A percentile compares a stretch with the other conserved stretches of the same genome.
These are phyloP conservation scores for Saccharomyces hybrid DNA, from an alignment of 1,139 yeast species.

Conservation along the genomic window DNA sequence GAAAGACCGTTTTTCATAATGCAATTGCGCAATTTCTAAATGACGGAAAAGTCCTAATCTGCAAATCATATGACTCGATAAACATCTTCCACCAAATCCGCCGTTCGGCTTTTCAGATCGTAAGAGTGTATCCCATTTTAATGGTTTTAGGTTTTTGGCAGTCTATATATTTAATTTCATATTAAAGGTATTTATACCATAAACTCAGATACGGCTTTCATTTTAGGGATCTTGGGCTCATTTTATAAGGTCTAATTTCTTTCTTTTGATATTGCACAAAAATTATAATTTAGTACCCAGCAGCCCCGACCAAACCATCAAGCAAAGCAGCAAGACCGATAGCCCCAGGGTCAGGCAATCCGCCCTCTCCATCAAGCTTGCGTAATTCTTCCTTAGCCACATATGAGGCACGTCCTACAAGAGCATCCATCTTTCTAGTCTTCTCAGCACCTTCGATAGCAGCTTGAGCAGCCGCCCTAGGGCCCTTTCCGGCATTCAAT, in stretches of 20 bases:
- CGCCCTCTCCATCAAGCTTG: constrained; percentile 27
- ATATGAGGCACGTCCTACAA: constrained; percentile 43
- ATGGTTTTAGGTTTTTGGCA: background rate
- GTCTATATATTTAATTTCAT: background rate
- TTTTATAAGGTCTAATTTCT: background rate
- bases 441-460: constrained; percentile 39
- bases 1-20: background rate
- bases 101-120: background rate
- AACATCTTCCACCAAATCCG: background rate
- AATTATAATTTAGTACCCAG: constrained; percentile 7
- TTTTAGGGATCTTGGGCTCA: background rate
- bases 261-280: background rate
- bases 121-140: background rate
- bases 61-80: background rate
- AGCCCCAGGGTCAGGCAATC: constrained; percentile 49
- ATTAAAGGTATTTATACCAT: background rate
- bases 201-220: background rate
- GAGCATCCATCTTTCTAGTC: constrained; percentile 38
- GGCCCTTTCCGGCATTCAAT: constrained; percentile 28
- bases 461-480: constrained; percentile 32
- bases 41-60: background rate
- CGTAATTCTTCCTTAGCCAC: constrained; percentile 29
- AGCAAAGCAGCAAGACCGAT: constrained; percentile 35
- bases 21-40: background rate
- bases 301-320: constrained; percentile 12